Evolutionary conservation across 2,329 filamentous ascomycete genomes (phyloP), one percentile per base, ranked within the genome.

Genomic region (Chrysosporium queenslandicum): DNA sequence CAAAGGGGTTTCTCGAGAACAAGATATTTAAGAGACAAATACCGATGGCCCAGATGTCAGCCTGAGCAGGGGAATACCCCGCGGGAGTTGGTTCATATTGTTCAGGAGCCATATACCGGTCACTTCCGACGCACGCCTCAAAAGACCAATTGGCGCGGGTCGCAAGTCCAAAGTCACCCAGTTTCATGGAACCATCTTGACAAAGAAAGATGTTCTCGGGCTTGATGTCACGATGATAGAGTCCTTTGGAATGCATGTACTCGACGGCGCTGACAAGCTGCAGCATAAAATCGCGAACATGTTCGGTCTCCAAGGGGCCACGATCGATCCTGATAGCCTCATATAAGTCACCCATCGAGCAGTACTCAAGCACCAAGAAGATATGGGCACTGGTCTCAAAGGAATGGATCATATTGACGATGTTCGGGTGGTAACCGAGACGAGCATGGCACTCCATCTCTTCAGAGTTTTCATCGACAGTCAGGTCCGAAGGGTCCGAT

Each of bases 61-160:
- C 92, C 71, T 92, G 82, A 42, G 87, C 87, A 43, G 92, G 90
- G 52, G 88, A 91, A 72, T 98, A 98, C 55, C 92, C 92, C 57
- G 80, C 81, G 57, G 83, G 84, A 60, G 83, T 81, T 50, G 90
- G 89, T 67, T 97, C 91, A 63, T 92, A 97, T 70, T 98, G 92
- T 71, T 98, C 92, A 4, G 92, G 92, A 52, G 92, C 90, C 92
- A 98, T 98, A 74, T 98, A 98, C 52, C 92, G 88, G 67, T 98
- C 92, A 67, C 92, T 97, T 59, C 92, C 92, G 43, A 98, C 92
- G 56, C 87, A 92, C 58, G 85, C 84, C 74, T 98, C 92, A 62
- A 86, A 86, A 21, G 87, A 94, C 89, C 88, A 95, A 61, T 82
- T 77, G 56, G 94, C 88, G 5, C 82, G 86, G 9, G 91, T 96